Evolutionary conservation across 2,329 filamentous ascomycete species (phyloP).

Genomic region (Triangularia verruculosa): DNA sequence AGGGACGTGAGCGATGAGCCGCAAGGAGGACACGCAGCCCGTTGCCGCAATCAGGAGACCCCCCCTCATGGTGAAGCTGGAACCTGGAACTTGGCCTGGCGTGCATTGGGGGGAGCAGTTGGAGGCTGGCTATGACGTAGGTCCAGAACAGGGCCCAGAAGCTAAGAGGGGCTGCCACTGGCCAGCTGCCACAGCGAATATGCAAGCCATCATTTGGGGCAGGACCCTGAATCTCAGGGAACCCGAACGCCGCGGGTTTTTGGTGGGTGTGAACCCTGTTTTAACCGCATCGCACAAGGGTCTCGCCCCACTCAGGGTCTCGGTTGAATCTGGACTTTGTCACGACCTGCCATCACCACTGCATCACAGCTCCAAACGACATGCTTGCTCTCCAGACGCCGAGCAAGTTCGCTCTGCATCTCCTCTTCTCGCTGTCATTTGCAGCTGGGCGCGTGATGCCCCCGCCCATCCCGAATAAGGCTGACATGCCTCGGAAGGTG

Average conservation of each 20-base stretch:
- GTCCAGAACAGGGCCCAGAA: background rate
- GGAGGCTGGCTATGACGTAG: slow-evolving; percentile 24
- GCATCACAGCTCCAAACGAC: background rate
- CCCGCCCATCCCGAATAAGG: background rate
- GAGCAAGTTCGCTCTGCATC: too few species aligned
- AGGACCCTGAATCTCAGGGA: slow-evolving; percentile 28
- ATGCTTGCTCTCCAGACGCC: too few species aligned
- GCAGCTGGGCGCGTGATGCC: background rate
- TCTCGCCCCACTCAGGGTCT: slow-evolving; percentile 8
- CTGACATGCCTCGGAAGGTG: background rate
- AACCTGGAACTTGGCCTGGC: background rate
- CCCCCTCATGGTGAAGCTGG: background rate
- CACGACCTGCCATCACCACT: background rate
- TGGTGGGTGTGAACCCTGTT: slow-evolving; percentile 28
- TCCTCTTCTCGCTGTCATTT: background rate
- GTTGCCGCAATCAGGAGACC: background rate
- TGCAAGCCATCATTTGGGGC: slow-evolving; percentile 28
- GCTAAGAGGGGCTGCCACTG: slow-evolving; percentile 16
- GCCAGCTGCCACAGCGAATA: slow-evolving; percentile 16
- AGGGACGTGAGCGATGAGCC: background rate
- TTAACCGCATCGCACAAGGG: slow-evolving; percentile 15
- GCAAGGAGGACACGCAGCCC: background rate
- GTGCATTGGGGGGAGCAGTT: background rate
- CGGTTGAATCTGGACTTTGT: slow-evolving; percentile 1
- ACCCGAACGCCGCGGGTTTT: slow-evolving; percentile 21